A percentile compares a stretch with the other conserved stretches of the same genome.
Conservation (phyloP, 2,329 filamentous ascomycete species). For the Diaporthe sp. region DNA sequence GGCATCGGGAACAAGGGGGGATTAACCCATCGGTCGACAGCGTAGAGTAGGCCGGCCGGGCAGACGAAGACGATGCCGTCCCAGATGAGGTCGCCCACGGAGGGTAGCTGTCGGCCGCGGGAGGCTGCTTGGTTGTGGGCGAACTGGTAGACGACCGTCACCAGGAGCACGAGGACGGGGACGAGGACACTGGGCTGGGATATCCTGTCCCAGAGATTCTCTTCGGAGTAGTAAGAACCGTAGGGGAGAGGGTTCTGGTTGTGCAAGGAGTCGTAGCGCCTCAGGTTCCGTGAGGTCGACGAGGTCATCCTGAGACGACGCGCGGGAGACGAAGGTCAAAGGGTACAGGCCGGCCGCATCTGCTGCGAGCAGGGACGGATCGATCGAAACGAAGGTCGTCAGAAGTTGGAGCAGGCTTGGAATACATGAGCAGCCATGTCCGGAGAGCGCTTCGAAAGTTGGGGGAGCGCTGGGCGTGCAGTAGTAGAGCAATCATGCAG, state of each 20-base stretch:
- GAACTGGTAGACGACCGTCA: slow-evolving; percentile 49
- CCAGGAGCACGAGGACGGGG: slow-evolving; percentile 46
- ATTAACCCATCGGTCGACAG: slow-evolving; percentile 65
- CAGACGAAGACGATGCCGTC: slow-evolving; percentile 66
- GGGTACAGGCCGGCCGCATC: slow-evolving; percentile 24
- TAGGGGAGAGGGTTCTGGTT: slow-evolving; percentile 30
- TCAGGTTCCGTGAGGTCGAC: slow-evolving; percentile 18
- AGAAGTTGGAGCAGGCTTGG: background rate
- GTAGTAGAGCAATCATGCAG: background rate
- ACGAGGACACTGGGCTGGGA: slow-evolving; percentile 49
- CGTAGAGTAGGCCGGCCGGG: slow-evolving; percentile 67
- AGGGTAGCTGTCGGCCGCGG: slow-evolving; percentile 38
- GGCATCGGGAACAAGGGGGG: slow-evolving; percentile 54
- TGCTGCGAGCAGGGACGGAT: slow-evolving; percentile 12
- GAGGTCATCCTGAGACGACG: slow-evolving; percentile 34
- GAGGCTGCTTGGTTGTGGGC: slow-evolving; percentile 40
- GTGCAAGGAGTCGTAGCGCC: slow-evolving; percentile 27
- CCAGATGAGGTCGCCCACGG: slow-evolving; percentile 66
- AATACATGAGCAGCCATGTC: background rate
- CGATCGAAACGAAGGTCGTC: background rate
- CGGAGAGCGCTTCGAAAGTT: background rate
- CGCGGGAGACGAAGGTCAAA: slow-evolving; percentile 10
- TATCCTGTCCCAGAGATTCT: slow-evolving; percentile 46
- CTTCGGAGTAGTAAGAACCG: slow-evolving; percentile 38
- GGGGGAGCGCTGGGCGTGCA: background rate